Conservation (phyloP, 345 rosid genomes). For the Raphanus sativus region DNA sequence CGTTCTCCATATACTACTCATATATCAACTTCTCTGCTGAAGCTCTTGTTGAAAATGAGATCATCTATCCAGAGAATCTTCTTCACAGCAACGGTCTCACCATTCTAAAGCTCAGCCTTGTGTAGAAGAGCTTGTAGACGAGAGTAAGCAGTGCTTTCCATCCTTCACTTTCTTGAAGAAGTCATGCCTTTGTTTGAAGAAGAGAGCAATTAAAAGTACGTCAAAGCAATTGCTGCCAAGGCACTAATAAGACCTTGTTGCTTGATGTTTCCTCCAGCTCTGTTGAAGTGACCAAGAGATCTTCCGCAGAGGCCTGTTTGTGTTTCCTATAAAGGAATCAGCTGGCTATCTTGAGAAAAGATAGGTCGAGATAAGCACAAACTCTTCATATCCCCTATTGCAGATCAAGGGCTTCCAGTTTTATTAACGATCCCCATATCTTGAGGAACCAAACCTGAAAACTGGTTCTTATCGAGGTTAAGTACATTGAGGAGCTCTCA, state of each 20-base stretch:
- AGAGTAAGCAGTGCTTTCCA: not conserved
- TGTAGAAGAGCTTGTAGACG: no score
- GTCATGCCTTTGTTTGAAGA: conserved; percentile 55
- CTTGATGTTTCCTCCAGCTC: conserved; percentile 24
- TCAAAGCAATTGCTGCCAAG: conserved; percentile 59
- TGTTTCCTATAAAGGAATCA: conserved; percentile 63
- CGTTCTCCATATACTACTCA: no score
- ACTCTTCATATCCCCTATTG: conserved; percentile 69
- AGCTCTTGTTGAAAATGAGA: no score
- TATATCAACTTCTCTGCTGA: no score
- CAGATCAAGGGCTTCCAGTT: conserved; percentile 78
- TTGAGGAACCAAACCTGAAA: conserved; percentile 64
- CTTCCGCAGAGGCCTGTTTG: conserved; percentile 60
- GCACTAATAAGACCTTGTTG: conserved; percentile 47
- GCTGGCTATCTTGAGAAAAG: conserved; percentile 82
- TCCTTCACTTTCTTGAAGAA: conserved; percentile 42
- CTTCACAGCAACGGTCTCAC: no score
- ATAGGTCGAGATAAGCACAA: conserved; percentile 73
- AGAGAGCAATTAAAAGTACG: conserved; percentile 49
- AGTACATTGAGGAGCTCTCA: conserved; percentile 32
- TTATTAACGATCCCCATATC: conserved; percentile 52
- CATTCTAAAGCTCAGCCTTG: no score
- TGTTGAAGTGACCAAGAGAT: conserved; percentile 56
- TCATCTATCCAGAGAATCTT: no score
- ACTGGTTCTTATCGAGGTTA: conserved; percentile 52